Percentiles rank a stretch among this genome's conserved stretches.
These are phyloP conservation scores for Spirogloea muscicola DNA, from an alignment of 139 green algal genomes.

Conservation along the genomic window DNA sequence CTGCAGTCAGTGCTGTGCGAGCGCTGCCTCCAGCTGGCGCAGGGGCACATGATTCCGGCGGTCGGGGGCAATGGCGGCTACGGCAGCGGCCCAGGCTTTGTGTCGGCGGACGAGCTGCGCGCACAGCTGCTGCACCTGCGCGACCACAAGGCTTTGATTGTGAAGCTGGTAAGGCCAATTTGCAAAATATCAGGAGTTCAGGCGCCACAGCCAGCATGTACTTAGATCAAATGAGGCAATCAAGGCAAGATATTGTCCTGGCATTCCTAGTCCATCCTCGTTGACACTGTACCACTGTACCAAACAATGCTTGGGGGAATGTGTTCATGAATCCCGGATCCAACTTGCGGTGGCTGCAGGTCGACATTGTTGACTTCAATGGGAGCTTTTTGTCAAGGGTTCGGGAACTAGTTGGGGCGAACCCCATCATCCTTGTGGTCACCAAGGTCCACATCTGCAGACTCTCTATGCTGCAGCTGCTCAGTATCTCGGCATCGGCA, in stretches of 20 bases:
- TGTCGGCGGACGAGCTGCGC: constrained; percentile 38
- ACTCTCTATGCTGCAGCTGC: too few species aligned
- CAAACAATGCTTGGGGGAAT: too few species aligned
- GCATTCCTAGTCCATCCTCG: too few species aligned
- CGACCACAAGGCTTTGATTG: constrained; percentile 26
- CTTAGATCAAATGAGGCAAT: too few species aligned
- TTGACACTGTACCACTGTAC: too few species aligned
- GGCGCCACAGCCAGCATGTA: too few species aligned
- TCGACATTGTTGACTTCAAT: constrained; percentile 81
- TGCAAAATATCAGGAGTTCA: too few species aligned
- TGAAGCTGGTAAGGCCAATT: constrained; percentile 26
- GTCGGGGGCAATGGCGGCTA: constrained; percentile 33
- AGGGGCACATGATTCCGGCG: constrained; percentile 34
- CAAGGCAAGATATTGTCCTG: too few species aligned
- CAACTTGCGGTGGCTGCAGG: constrained; percentile 82
- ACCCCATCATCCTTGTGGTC: constrained; percentile 88
- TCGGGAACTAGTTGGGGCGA: constrained; percentile 80
- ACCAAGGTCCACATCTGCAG: constrained; percentile 84
- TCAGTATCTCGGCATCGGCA: too few species aligned
- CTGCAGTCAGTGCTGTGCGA: constrained; percentile 16
- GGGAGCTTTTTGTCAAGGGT: constrained; percentile 71
- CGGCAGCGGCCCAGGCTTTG: constrained; percentile 32
- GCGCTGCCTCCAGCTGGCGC: constrained; percentile 24
- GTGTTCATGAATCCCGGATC: too few species aligned
- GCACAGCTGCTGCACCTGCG: constrained; percentile 20